Conservation (phyloP, 345 rosid genomes). For the Arabidopsis arenosa region DNA sequence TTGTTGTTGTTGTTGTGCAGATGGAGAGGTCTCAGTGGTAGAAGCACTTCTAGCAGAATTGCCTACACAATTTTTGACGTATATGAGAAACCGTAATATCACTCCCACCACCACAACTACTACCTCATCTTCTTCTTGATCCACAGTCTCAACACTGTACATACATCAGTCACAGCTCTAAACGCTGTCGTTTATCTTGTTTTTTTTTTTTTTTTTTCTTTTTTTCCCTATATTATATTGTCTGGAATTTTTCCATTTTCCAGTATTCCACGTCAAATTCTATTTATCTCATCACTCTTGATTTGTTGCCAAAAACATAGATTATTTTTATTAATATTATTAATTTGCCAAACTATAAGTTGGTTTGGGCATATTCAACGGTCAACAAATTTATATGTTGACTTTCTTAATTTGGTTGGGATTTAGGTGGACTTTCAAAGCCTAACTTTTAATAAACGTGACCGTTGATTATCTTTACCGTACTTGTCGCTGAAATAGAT, state of each 20-base stretch:
- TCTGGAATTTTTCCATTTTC: constrained; percentile 41
- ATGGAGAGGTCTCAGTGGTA: constrained; percentile 76
- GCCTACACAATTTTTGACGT: constrained; percentile 81
- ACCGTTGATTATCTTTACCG: constrained; percentile 25
- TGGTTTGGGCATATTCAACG: constrained; percentile 27
- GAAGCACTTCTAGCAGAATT: constrained; percentile 85
- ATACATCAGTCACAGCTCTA: constrained; percentile 19
- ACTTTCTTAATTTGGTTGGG: constrained; percentile 23
- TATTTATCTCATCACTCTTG: constrained; percentile 19
- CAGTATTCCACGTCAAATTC: constrained; percentile 34
- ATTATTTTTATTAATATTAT: constrained; percentile 5
- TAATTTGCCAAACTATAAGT: neutral
- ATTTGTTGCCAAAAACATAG: constrained; percentile 3
- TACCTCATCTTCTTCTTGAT: constrained; percentile 26
- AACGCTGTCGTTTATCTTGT: constrained; percentile 29
- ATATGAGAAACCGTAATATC: constrained; percentile 74
- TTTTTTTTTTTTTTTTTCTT: neutral
- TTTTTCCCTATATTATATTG: neutral
- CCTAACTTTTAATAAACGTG: constrained; percentile 12
- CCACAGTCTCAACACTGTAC: constrained; percentile 15
- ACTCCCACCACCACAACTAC: constrained; percentile 46
- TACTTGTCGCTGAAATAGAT: constrained; percentile 15
- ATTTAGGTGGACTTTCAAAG: constrained; percentile 36
- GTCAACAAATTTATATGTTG: constrained; percentile 33
- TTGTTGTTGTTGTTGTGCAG: constrained; percentile 52